Evolutionary conservation across 2,329 filamentous ascomycete species (phyloP), one percentile per base, ranked within the genome.

Genomic region (Acephala macrosclerotiorum): DNA sequence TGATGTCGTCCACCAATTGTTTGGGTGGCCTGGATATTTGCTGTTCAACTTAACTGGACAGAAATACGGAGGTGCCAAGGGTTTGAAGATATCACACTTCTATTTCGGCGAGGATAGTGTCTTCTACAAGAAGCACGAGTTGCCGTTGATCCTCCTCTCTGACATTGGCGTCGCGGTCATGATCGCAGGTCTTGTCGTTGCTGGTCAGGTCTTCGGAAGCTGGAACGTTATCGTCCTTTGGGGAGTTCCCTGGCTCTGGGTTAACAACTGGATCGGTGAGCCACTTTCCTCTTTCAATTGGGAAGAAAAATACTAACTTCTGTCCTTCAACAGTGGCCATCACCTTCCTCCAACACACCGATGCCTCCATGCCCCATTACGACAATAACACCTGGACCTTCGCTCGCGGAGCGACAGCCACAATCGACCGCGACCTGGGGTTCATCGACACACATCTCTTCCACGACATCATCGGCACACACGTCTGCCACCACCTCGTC

Each of bases 321-420:
- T n/a, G 7, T 3, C 45, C 29, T 9, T 33, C 9, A 22, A 65
- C 38, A 88, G 89, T 92, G 22, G 89, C 89, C 68, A 92, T 92
- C 75, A 92, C 90, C 57, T 92, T 91, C 78, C 87, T 92, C 22
- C 90, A 92, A 78, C 90, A 92, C 82, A 90, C 88, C 63, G 87
- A 91, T 47, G 75, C 72, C 16, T 76, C 77, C 29, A 80, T 89
- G 58, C 84, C 84, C 20, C 85, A 90, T 77, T 90, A 87, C 75
- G 82, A 85, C 29, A 82, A 83, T 51, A 81, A 84, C 20, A 80
- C 80, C 62, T 90, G 88, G 88, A 87, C 84, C 25, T 90, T 85
- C 71, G 83, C 86, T 67, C 85, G 86, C 71, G 88, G 88, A 29
- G 87, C 88, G 2, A 79, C 87, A 16, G 84, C 86, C 40, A 90